Base-by-base conservation (phyloP, 2,329 filamentous ascomycete species). In the Atkinsonella hypoxylon region DNA sequence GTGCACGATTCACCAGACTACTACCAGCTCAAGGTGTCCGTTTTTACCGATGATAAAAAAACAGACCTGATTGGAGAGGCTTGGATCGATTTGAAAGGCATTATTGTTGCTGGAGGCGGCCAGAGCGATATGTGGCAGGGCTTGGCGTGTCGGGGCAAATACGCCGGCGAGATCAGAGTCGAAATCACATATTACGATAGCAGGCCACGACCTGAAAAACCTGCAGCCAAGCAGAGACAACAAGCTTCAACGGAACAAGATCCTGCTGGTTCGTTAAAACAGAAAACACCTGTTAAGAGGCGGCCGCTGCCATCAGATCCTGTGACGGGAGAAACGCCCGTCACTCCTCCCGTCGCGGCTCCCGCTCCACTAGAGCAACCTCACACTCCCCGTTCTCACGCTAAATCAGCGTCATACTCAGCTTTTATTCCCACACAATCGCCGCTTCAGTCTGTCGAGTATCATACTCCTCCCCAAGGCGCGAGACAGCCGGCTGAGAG, bases 11-110 rank as follows among this genome's bases (percentile, higher is more conserved):
- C 89, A 15, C 84, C 89, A 17, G 93, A 98, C 69, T 98, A 98
- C 73, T 89, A 89, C 69, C 88, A 90, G 64, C 77, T 98, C 51
- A 98, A 98, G 66, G 77, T 97, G 15, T 96, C 91, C 2, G 81
- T 97, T 6, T 98, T 98, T 72, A 96, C 95, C 64, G 93, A 98
- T 62, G 93, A 98, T 70, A 97, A 96, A 73, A 94, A 86, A 72
- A 97, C 91, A 0, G 93, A 98, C 58, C 69, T 98, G 56, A 96
- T 98, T 60, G 93, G 93, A 57, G 93, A 98, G 68, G 83, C 87
- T 7, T 96, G 88, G 84, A 80, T 97, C 52, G 85, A 87, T 62
- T 75, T 98, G 53, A 82, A 83, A 58, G 78, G 81, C 58, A 86
- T 98, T 59, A 79, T 98, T 55, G 77, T 90, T 18, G 75, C 82